phyloP scores from a whole-genome alignment of 495 filamentous ascomycete genomes.

The Talaromyces thailandensis region DNA sequence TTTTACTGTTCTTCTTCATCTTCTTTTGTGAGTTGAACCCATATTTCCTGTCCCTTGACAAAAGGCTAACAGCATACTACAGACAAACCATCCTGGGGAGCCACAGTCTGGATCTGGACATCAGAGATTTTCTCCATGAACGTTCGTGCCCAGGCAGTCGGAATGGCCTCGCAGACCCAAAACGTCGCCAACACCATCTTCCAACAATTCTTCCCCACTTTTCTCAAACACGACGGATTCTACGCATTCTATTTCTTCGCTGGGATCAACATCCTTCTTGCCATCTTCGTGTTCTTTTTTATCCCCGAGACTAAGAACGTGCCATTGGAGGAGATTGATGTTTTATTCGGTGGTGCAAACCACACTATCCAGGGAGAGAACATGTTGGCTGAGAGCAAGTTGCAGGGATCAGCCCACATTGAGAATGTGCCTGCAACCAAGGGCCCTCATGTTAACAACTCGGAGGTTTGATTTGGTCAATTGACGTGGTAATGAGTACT shows the following conservation, averaged over 20 bases:
- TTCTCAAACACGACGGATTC: slow-evolving; percentile 48
- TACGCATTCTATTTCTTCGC: slow-evolving; percentile 45
- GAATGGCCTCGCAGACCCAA: slow-evolving; percentile 57
- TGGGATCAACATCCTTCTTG: slow-evolving; percentile 47
- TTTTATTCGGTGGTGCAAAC: slow-evolving; percentile 49
- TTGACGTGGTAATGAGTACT: not conserved
- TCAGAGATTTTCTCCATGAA: slow-evolving; percentile 60
- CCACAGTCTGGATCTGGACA: slow-evolving; percentile 60
- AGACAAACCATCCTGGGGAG: slow-evolving; percentile 61
- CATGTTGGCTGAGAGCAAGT: slow-evolving; percentile 11
- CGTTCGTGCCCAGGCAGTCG: slow-evolving; percentile 57
- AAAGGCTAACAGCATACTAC: not conserved
- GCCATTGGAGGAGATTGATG: slow-evolving; percentile 56
- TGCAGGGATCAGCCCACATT: not conserved
- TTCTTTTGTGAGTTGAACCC: slow-evolving; percentile 45
- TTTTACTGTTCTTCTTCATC: slow-evolving; percentile 54
- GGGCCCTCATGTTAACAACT: not conserved
- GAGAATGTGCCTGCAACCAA: not conserved
- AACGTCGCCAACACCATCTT: slow-evolving; percentile 58
- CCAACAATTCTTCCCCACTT: slow-evolving; percentile 59
- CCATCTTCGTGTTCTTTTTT: slow-evolving; percentile 65
- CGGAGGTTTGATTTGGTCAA: not conserved
- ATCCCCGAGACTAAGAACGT: slow-evolving; percentile 68
- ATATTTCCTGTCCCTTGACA: not conserved
- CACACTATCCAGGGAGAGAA: slow-evolving; percentile 46